phyloP scores from a whole-genome alignment of 345 rosid species.

The Pistacia integerrima region DNA sequence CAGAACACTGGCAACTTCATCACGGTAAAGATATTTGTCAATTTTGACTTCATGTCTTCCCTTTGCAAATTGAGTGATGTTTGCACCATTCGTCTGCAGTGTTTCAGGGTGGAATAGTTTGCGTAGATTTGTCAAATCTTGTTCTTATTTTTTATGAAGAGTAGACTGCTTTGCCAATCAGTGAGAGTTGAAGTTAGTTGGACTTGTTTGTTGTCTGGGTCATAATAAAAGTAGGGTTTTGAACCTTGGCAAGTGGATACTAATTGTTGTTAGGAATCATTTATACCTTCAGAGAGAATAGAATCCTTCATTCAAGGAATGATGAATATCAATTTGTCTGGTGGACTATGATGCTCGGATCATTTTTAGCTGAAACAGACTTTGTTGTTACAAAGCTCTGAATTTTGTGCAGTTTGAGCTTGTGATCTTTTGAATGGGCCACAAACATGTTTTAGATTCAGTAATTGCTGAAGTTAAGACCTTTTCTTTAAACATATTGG shows the following conservation, averaged over 20 bases:
- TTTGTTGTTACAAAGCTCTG: no score
- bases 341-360: no score
- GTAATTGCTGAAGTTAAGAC: not conserved
- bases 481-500: not conserved
- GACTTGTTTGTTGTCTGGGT: not conserved
- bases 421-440: not conserved
- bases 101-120: not conserved
- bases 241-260: not conserved
- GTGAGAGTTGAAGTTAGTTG: not conserved
- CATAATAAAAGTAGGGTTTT: not conserved
- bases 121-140: not conserved
- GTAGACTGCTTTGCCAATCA: not conserved
- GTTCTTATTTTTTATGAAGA: not conserved
- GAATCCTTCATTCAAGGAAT: not conserved
- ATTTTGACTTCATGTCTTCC: not conserved
- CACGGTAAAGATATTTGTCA: conserved; percentile 47
- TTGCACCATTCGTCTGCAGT: not conserved
- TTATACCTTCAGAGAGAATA: not conserved
- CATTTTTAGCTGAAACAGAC: not conserved
- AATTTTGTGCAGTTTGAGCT: not conserved
- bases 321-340: not conserved
- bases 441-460: not conserved
- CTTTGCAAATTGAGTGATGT: not conserved
- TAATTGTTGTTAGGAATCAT: not conserved
- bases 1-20: conserved; percentile 85